phyloP scores from a whole-genome alignment of 306 rosid genomes.

The Inga leiocalycina region DNA sequence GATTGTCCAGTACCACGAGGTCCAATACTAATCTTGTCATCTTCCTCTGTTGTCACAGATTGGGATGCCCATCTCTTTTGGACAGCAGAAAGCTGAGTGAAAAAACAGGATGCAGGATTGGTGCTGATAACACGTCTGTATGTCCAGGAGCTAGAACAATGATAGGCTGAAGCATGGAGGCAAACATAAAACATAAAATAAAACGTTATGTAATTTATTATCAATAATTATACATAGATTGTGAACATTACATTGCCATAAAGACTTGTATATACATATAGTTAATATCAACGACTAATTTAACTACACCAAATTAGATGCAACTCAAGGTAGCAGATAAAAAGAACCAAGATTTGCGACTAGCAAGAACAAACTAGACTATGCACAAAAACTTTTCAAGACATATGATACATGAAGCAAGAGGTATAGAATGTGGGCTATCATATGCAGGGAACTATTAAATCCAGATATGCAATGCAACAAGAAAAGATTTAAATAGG shows the following conservation, averaged over 20 bases:
- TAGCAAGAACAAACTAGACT: not conserved
- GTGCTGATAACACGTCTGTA: slow-evolving; percentile 29
- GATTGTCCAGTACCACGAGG: slow-evolving; percentile 53
- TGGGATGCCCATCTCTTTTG: slow-evolving; percentile 83
- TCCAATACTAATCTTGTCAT: slow-evolving; percentile 84
- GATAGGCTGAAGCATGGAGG: slow-evolving; percentile 55
- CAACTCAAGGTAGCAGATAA: not conserved
- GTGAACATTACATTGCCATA: slow-evolving; percentile 4
- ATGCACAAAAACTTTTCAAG: not conserved
- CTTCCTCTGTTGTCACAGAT: slow-evolving; percentile 57
- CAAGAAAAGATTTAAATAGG: not conserved
- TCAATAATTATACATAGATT: not conserved
- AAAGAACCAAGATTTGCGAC: not conserved
- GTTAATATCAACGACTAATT: not conserved
- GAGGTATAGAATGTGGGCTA: not conserved
- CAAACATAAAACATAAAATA: slow-evolving; percentile 14
- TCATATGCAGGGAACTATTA: not conserved
- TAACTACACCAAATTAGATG: slow-evolving; percentile 10
- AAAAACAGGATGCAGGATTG: slow-evolving; percentile 33
- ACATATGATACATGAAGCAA: slow-evolving; percentile 2
- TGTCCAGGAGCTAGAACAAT: slow-evolving; percentile 44
- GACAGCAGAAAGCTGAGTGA: slow-evolving; percentile 32
- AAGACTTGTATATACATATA: not conserved
- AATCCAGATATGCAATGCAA: not conserved
- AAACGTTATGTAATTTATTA: not conserved